Base-by-base conservation (phyloP, 768 basidiomycete species). In the Mycena albidolilacea region DNA sequence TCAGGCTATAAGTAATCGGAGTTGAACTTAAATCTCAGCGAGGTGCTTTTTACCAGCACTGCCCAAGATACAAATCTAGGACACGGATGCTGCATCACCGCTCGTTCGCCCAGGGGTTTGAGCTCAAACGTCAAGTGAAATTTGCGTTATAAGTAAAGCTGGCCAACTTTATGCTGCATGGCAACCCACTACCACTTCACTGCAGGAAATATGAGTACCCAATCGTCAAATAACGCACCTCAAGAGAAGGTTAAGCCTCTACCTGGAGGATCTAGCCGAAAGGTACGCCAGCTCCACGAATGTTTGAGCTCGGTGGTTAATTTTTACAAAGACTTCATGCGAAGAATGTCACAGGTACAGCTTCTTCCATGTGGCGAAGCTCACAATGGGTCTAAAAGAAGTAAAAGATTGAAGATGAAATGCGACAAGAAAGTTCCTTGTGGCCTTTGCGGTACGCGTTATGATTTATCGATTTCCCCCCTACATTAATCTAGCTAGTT, bases 351-450 rank as follows among this genome's bases (percentile, higher is more conserved):
- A 70, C n/a, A 57, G 74, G 74, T 23, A 5, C 12, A n/a, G 21
- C 7, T 14, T 38, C 7, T 50, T 30, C 14, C 43, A 19, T 41
- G 38, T 37, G 14, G 30, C 35, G 21, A 7, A 37, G 3, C 30
- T 9, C 30, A 30, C 3, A 30, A 30, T 30, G 30, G 30, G 30
- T 46, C 64, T 67, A 21, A 66, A 6, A 19, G 2, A 65, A 63
- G 19, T 58, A 10, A 7, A 19, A 84, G 84, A 67, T 75, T 84
- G 69, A 84, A 84, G 67, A 79, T 85, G n/a, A 85, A 81, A 66
- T 85, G 84, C 62, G 84, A 85, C 48, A 85, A 85, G 71, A 81
- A 82, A 67, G 19, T 84, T 12, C 74, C 71, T 10, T 72, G 76
- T 44, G 52, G 50, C 15, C 71, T 69, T 35, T 75, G 72, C 46